A percentile compares a stretch with the other conserved stretches of the same genome.
phyloP scores from a whole-genome alignment of 139 green algal genomes.

The Chlamydomonas sp. region DNA sequence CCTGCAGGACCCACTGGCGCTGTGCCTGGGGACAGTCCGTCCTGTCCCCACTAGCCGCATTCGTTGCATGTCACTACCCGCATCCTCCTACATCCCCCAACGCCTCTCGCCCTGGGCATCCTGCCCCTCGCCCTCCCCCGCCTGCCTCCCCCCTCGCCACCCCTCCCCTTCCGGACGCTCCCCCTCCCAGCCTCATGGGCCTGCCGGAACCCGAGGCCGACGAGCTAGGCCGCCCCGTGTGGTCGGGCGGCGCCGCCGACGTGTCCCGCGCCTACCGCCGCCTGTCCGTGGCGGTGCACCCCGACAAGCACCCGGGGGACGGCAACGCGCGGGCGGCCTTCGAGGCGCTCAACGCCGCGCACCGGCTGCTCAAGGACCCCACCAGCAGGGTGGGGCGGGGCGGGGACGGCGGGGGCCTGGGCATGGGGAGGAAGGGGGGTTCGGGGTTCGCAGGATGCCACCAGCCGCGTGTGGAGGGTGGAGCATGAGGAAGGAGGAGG shows the following conservation, averaged over 20 bases:
- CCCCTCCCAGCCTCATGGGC: conserved; percentile 68
- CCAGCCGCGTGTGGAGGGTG: too few species aligned
- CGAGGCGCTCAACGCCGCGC: conserved; percentile 76
- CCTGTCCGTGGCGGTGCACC: conserved; percentile 82
- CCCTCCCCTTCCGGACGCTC: neutral
- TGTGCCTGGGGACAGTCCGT: too few species aligned
- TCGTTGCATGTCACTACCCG: neutral
- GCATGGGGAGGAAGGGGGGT: neutral
- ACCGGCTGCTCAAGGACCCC: conserved; percentile 70
- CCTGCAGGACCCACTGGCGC: too few species aligned
- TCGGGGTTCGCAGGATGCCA: too few species aligned
- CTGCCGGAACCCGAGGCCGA: conserved; percentile 72
- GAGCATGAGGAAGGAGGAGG: too few species aligned
- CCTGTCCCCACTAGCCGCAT: too few species aligned
- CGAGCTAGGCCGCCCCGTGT: conserved; percentile 68
- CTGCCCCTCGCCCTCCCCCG: neutral
- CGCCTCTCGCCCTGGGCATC: neutral
- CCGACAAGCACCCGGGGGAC: conserved; percentile 79
- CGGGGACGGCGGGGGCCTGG: neutral
- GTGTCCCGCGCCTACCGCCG: conserved; percentile 77
- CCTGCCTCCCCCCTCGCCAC: neutral
- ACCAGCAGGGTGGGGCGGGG: conserved; percentile 9
- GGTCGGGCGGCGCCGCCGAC: conserved; percentile 62
- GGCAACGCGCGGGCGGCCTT: conserved; percentile 56
- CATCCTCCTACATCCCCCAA: neutral